Evolutionary conservation across 441 rosid species (phyloP), one percentile per base, ranked within the genome.

Genomic region (Raphanus hybrid): DNA sequence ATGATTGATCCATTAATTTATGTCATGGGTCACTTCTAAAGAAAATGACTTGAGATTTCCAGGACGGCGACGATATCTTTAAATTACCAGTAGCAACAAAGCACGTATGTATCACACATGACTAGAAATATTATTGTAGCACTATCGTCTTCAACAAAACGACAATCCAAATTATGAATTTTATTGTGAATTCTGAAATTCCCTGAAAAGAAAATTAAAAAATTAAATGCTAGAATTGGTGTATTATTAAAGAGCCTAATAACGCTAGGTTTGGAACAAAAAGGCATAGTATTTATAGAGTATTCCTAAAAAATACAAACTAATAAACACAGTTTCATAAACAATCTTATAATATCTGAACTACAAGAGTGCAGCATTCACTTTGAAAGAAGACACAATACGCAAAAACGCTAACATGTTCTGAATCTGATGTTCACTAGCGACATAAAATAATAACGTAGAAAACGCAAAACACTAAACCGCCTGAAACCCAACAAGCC

Each of bases 371-470:
- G 39, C 16, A 45, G 50, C 54, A 34, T 75, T 48, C 78, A 67
- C 50, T 75, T 65, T 57, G 64, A 77, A n/a, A 66, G 57, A 14
- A 58, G 71, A 64, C 32, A 26, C 75, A 70, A 69, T 23, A 64
- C 48, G 26, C 69, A 2, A 43, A 77, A 62, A 37, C 64, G 79
- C 79, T 35, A 75, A 77, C 15, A 70, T 34, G 39, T 34, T 29
- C 5, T 20, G 23, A 20, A 6, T 29, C 5, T 20, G 23, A 20
- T 52, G 70, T 76, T 69, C 65, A 0, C 70, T 70, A 71, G 62
- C 27, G 72, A n/a, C 7, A 71, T 43, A 43, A 43, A 11, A 67
- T 12, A 73, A 18, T 26, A 68, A 78, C 70, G 41, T 4, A 48
- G 3, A 8, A 76, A 58, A 57, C 63, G 58, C 67, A 15, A 43